phyloP scores from a whole-genome alignment of 2,329 filamentous ascomycete genomes.

The Nannizzia gypsea region DNA sequence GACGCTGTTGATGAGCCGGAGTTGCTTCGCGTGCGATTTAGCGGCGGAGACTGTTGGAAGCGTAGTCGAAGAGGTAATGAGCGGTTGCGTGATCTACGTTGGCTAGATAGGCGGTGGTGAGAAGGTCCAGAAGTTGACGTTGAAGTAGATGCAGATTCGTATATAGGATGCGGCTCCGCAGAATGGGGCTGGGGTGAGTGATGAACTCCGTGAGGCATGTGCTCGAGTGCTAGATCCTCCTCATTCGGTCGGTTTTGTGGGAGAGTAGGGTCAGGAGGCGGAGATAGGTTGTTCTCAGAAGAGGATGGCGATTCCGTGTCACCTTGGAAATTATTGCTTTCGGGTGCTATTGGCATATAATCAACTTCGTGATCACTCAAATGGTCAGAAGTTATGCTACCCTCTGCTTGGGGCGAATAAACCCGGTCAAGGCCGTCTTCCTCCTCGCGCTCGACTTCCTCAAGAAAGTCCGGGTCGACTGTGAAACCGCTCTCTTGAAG shows the following conservation, averaged over 20 bases:
- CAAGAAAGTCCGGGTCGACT: constrained; percentile 16
- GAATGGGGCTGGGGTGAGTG: neutral
- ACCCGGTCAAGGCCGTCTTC: neutral
- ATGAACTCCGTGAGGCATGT: neutral
- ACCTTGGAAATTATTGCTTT: constrained; percentile 7
- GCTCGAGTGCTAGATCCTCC: constrained; percentile 8
- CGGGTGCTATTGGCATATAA: constrained; percentile 11
- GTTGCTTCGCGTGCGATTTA: constrained; percentile 23
- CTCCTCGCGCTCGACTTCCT: neutral
- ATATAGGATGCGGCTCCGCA: constrained; percentile 11
- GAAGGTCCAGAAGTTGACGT: constrained; percentile 17
- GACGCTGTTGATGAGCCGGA: constrained; percentile 28
- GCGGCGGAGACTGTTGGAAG: constrained; percentile 27
- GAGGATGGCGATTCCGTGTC: constrained; percentile 1
- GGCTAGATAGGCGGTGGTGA: constrained; percentile 22
- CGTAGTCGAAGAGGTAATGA: constrained; percentile 27
- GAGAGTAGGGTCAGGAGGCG: constrained; percentile 32
- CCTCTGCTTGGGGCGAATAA: constrained; percentile 4
- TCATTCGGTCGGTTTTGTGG: constrained; percentile 37
- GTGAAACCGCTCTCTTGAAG: constrained; percentile 33
- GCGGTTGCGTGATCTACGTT: constrained; percentile 13
- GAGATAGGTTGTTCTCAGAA: constrained; percentile 1
- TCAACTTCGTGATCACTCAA: constrained; percentile 6
- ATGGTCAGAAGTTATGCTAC: neutral
- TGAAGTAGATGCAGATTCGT: constrained; percentile 13